Percentiles rank a stretch among this genome's conserved stretches.
These are phyloP conservation scores for Aspergillus neotritici DNA, from an alignment of 2,329 filamentous ascomycete species.

Conservation along the genomic window DNA sequence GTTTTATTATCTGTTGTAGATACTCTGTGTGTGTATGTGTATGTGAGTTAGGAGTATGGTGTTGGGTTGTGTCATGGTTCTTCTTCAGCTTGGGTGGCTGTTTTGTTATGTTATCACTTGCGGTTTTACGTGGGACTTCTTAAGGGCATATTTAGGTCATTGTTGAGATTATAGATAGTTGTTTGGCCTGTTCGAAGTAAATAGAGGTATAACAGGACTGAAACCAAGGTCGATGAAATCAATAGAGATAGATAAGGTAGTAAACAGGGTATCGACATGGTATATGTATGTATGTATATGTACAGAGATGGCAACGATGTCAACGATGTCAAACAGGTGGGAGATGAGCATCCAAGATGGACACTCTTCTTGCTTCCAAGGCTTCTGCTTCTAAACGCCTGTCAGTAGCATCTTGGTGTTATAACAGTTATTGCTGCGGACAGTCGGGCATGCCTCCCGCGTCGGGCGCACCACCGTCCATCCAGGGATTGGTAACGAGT, in stretches of 20 bases:
- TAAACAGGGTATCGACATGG: constrained; percentile 28
- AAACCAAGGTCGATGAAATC: too few species aligned
- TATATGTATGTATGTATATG: constrained; percentile 25
- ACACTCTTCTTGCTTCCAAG: too few species aligned
- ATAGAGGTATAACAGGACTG: too few species aligned
- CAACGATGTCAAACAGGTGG: constrained; percentile 6
- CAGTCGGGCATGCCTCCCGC: constrained; percentile 55
- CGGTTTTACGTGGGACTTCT: too few species aligned
- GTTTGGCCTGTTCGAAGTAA: not conserved
- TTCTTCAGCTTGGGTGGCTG: too few species aligned
- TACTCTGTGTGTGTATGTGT: not conserved
- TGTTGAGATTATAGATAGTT: not conserved
- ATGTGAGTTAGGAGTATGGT: not conserved
- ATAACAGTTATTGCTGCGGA: constrained; percentile 50
- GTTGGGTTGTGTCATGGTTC: constrained; percentile 1
- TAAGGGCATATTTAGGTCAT: too few species aligned
- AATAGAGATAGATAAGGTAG: not conserved
- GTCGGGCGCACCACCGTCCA: constrained; percentile 56
- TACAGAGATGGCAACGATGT: constrained; percentile 16
- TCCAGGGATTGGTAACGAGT: constrained; percentile 55
- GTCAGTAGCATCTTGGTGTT: too few species aligned
- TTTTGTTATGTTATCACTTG: too few species aligned
- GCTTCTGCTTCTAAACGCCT: too few species aligned
- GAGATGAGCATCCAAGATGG: constrained; percentile 1
- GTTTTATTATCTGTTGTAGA: too few species aligned